phyloP scores from a whole-genome alignment of 2,329 filamentous ascomycete species.

The Nemania sp. region DNA sequence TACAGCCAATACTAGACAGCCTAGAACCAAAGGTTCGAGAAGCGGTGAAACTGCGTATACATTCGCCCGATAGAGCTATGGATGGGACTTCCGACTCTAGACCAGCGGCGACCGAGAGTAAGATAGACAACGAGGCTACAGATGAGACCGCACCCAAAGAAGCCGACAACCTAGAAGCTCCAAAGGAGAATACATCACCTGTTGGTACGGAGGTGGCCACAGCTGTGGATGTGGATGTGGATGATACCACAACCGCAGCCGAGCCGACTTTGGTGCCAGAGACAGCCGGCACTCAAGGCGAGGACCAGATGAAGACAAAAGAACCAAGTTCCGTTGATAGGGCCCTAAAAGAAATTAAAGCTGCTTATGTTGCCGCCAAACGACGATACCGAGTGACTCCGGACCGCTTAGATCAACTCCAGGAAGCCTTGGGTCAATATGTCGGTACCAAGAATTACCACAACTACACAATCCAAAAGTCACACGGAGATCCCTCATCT shows the following conservation, averaged over 20 bases:
- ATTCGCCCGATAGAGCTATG: slow-evolving; percentile 51
- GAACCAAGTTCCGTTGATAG: slow-evolving; percentile 68
- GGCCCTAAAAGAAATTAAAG: slow-evolving; percentile 80
- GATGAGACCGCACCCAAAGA: slow-evolving; percentile 11
- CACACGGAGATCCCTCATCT: slow-evolving; percentile 81
- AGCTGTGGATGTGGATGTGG: slow-evolving; percentile 40
- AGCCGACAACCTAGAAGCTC: slow-evolving; percentile 26
- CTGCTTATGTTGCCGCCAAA: slow-evolving; percentile 84
- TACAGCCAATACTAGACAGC: slow-evolving; percentile 75
- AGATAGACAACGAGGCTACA: slow-evolving; percentile 29
- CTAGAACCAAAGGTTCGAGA: slow-evolving; percentile 73
- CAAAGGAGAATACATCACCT: slow-evolving; percentile 21
- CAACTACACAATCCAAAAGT: slow-evolving; percentile 97
- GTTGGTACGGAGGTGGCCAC: slow-evolving; percentile 44
- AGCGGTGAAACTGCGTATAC: slow-evolving; percentile 72
- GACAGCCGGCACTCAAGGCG: slow-evolving; percentile 29
- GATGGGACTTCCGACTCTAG: slow-evolving; percentile 32
- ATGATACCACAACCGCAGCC: slow-evolving; percentile 37
- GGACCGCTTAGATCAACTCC: slow-evolving; percentile 78
- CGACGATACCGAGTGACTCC: slow-evolving; percentile 84
- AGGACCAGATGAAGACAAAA: slow-evolving; percentile 51
- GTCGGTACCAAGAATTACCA: slow-evolving; percentile 91
- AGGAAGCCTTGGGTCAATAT: slow-evolving; percentile 79
- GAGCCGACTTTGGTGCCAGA: slow-evolving; percentile 38
- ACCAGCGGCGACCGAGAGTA: slow-evolving; percentile 25